phyloP scores from a whole-genome alignment of 352 stramenopile genomes.

The Globisporangium perplexum region DNA sequence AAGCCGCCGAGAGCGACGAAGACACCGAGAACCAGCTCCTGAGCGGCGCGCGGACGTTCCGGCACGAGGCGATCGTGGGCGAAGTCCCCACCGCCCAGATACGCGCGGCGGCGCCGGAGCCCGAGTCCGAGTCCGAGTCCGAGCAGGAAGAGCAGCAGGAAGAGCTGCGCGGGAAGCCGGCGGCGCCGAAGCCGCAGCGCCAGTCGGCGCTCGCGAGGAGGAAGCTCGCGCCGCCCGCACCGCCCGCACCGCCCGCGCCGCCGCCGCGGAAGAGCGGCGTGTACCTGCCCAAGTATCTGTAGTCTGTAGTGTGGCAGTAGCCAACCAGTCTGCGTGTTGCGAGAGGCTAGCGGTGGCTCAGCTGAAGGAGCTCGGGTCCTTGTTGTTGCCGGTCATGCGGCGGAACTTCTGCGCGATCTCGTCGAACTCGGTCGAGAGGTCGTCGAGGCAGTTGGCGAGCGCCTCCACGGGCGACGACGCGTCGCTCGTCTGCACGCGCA shows the following conservation, averaged over 20 bases:
- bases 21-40: constrained; percentile 6
- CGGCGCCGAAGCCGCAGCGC: not conserved
- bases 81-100: not conserved
- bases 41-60: constrained; percentile 5
- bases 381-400: constrained; percentile 73
- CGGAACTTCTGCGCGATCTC: constrained; percentile 84
- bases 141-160: not conserved
- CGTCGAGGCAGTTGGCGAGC: constrained; percentile 76
- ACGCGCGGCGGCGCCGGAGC: too few species aligned
- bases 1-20: constrained; percentile 2
- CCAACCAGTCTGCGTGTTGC: too few species aligned
- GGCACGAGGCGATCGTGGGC: constrained; percentile 12
- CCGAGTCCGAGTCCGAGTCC: not conserved
- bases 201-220: not conserved
- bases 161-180: not conserved
- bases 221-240: too few species aligned
- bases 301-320: too few species aligned
- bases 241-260: not conserved
- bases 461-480: constrained; percentile 77
- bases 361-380: constrained; percentile 80
- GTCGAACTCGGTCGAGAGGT: constrained; percentile 85
- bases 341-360: too few species aligned
- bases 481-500: constrained; percentile 92
- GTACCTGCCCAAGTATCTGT: constrained; percentile 17
- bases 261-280: constrained; percentile 4